Evolutionary conservation across 1,284 basidiomycete genomes (phyloP).

Genomic region (Trametes pubescens): DNA sequence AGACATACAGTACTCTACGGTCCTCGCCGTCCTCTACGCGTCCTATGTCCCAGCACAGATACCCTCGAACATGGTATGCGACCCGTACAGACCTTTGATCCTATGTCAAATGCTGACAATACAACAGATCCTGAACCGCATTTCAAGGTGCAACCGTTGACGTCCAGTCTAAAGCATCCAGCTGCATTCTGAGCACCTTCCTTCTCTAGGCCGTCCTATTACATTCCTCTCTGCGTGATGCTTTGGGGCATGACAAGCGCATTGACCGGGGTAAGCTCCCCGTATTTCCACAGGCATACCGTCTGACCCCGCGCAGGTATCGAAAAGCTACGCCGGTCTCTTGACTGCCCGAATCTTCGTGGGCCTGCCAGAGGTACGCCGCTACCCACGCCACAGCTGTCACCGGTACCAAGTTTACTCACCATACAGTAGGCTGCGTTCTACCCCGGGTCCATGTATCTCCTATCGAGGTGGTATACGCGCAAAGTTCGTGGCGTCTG

Average conservation of each 20-base stretch:
- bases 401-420: background rate
- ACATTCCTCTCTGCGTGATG: slow-evolving; percentile 68
- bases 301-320: slow-evolving; percentile 48
- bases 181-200: background rate
- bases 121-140: slow-evolving; percentile 58
- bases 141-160: slow-evolving; percentile 50
- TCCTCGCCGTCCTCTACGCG: slow-evolving; percentile 66
- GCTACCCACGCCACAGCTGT: background rate
- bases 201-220: slow-evolving; percentile 60
- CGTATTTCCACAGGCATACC: background rate
- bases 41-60: slow-evolving; percentile 70
- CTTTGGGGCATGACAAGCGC: slow-evolving; percentile 70
- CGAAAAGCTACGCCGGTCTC: slow-evolving; percentile 63
- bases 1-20: slow-evolving; percentile 69
- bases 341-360: slow-evolving; percentile 67
- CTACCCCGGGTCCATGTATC: slow-evolving; percentile 68
- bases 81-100: background rate
- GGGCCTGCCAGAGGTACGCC: slow-evolving; percentile 64
- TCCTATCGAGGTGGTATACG: slow-evolving; percentile 72
- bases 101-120: background rate
- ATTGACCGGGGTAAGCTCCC: slow-evolving; percentile 59
- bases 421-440: slow-evolving; percentile 56
- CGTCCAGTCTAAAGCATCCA: background rate
- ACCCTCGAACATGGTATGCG: slow-evolving; percentile 68
- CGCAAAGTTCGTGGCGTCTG: slow-evolving; percentile 52